Evolutionary conservation across 352 stramenopile genomes (phyloP), one percentile per base, ranked within the genome.

Genomic region (Pythium biforme): DNA sequence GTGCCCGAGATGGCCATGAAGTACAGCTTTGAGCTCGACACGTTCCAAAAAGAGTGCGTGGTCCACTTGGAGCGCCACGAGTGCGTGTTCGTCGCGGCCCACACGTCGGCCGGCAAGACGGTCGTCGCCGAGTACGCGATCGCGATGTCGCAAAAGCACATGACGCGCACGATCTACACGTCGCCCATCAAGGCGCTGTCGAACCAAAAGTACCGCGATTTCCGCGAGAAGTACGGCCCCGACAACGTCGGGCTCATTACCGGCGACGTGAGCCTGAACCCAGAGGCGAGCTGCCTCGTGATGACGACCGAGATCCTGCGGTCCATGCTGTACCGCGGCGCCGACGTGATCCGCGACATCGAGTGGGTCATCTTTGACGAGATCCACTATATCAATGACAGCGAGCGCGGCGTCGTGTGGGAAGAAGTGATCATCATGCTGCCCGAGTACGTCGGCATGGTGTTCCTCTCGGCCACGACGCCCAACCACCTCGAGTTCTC

Each of bases 201-300:
- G 19, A 99, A 99, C 73, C 97, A 99, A 74, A 99, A 99, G 80
- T 99, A 99, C 76, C 86, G 96, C 37, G 97, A 99, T 66, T 99
- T 99, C 68, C 93, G 91, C 34, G 79, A 86, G 27, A 94, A 95
- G 58, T 98, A 98, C 70, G 92, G 90, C 1, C 70, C 81, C 2
- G 89, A 98, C 25, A 92, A 98, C 73, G 96, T 99, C 31, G 97
- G 97, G 3, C 66, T 99, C 9, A 98, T 99, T 70, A 99, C 97
- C 9, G 97, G 97, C 20, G 97, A 99, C 73, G 95, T 99, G 33
- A 96, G 86, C 33, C 93, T 99, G 61, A 98, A 98, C 67, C 89
- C 90, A 8, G 87, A 98, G 22, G 96, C 92, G n/a, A 97, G 84
- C 47, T 99, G 94, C 68, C 75, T 99, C 1, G 96, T 99, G 33